Evolutionary conservation across 495 filamentous ascomycete genomes (phyloP).

Genomic region (Trichoderma virens): DNA sequence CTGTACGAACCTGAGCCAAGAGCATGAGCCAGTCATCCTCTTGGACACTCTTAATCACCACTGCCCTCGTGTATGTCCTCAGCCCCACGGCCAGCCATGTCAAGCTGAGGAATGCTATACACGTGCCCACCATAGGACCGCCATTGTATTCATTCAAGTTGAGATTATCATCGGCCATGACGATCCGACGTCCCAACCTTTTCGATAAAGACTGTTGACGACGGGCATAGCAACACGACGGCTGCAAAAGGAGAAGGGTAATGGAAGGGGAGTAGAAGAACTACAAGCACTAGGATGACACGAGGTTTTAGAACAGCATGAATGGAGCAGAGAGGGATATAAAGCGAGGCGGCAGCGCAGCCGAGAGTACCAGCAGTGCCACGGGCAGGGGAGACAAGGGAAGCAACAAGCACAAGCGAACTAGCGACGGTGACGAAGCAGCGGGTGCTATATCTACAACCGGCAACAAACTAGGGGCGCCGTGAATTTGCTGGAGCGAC

Average conservation of each 20-base stretch:
- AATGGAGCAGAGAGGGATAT: not conserved
- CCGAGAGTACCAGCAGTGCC: not conserved
- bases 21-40: constrained; percentile 37
- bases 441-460: constrained; percentile 6
- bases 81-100: constrained; percentile 28
- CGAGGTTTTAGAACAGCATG: not conserved
- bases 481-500: not conserved
- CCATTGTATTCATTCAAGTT: constrained; percentile 25
- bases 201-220: not conserved
- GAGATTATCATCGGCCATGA: constrained; percentile 5
- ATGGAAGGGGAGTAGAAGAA: not conserved
- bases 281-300: not conserved
- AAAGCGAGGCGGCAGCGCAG: not conserved
- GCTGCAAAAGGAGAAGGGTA: not conserved
- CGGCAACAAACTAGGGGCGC: not conserved
- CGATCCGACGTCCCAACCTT: constrained; percentile 5
- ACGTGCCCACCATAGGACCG: constrained; percentile 23
- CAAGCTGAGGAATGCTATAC: constrained; percentile 22
- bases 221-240: not conserved
- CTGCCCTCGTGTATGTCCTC: constrained; percentile 28
- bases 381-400: not conserved
- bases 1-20: constrained; percentile 24
- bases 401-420: not conserved
- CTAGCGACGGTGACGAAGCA: not conserved
- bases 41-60: constrained; percentile 30